Base-by-base conservation (phyloP, 2,329 filamentous ascomycete species). In the Leptographium flavum region DNA sequence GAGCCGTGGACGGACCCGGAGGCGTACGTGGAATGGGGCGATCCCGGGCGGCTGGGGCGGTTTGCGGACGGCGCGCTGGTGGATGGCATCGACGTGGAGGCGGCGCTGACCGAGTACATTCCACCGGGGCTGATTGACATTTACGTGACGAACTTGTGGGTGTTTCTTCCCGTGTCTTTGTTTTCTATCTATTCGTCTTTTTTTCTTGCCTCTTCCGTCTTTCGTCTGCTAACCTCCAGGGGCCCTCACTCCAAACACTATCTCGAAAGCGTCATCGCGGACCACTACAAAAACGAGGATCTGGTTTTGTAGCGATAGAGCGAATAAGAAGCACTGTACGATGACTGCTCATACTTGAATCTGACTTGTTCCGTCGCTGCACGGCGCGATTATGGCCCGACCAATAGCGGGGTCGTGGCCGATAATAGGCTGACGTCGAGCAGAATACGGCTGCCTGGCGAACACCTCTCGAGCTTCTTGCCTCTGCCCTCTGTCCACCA, bases 1-100 rank as follows among this genome's bases (percentile, higher is more conserved):
- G 80, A 93, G 48, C 90, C 87, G 56, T 83, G 87, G 1, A 88
- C 87, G 55, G 80, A 92, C 55, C 80, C 83, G 44, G 82, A 87
- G 51, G 77, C 79, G 5, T 67, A 94, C 49, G 83, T 94, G 47
- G 90, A 95, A 63, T 87, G 87, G 65, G 90, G 87, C 15, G 80
- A 88, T 58, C 78, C 87, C 1, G 79, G 81, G 45, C 81, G 75
- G 52, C 81, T 87, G 46, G 76, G 92, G 37, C 73, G 71, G 33
- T 94, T 86, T 58, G 76, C 84, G 19, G 82, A 95, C 50, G 87
- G 86, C 6, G 71, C 79, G 33, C 73, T 94, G 54, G 79, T 94
- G 42, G 79, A 86, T 39, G 76, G 80, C 50, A 74, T 92, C 41
- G 81, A 86, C 54, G 76, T 94, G 10, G 77, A 81, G 52, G 88